A percentile compares a stretch with the other conserved stretches of the same genome.
Conservation (phyloP, 225 moss, liverwort and hornwort species). For the Bryoerythrophyllum caledonicum region DNA sequence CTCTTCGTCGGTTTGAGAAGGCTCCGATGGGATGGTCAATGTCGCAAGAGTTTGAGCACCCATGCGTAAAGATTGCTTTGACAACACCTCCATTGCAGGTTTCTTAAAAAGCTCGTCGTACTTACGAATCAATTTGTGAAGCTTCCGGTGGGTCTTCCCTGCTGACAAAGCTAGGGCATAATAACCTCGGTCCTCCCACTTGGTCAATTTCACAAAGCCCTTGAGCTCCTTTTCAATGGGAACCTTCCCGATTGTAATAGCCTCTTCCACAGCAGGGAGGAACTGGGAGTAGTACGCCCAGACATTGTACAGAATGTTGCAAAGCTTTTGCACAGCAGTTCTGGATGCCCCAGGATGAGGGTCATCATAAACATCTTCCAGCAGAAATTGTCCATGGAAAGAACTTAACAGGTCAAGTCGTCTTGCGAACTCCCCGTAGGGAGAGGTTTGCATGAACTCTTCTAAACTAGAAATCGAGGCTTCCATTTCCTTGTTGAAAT, state of each 20-base stretch:
- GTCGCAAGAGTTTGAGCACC: conserved; percentile 54
- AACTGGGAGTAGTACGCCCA: conserved; percentile 85
- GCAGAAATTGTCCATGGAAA: conserved; percentile 70
- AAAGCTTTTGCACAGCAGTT: conserved; percentile 38
- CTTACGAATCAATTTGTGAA: conserved; percentile 83
- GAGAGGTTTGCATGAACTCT: conserved; percentile 85
- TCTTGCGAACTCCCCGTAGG: conserved; percentile 74
- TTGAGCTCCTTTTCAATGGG: conserved; percentile 80
- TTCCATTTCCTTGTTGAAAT: conserved; percentile 59
- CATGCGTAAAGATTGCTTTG: conserved; percentile 57
- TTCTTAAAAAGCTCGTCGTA: conserved; percentile 67
- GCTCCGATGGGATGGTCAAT: conserved; percentile 31
- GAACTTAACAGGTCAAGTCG: conserved; percentile 67
- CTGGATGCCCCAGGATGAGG: conserved; percentile 42
- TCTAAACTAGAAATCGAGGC: conserved; percentile 75
- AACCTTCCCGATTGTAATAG: conserved; percentile 51
- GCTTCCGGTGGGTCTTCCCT: conserved; percentile 91
- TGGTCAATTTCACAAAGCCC: conserved; percentile 77
- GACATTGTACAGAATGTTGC: conserved; percentile 75
- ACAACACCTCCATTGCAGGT: conserved; percentile 47
- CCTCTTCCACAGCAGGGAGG: conserved; percentile 70
- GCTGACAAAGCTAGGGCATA: conserved; percentile 78
- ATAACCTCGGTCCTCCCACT: conserved; percentile 96
- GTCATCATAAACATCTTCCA: conserved; percentile 39
- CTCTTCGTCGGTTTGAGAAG: conserved; percentile 25